A percentile compares a stretch with the other conserved stretches of the same genome.
Conservation (phyloP, 2,329 filamentous ascomycete genomes). For the Exophiala viscosa region DNA sequence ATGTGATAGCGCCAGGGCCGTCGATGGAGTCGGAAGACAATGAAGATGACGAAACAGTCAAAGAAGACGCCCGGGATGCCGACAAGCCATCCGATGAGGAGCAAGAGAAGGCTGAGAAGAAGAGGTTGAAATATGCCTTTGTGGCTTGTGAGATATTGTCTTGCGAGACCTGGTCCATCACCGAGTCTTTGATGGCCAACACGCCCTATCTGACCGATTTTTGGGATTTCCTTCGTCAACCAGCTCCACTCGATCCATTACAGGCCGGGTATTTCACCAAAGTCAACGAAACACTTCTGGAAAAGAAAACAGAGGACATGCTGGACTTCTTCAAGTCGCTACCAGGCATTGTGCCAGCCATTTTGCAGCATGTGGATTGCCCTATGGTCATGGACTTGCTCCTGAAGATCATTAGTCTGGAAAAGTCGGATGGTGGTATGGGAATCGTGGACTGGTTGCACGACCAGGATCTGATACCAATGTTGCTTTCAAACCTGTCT, state of each 20-base stretch:
- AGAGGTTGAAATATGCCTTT: slow-evolving; percentile 88
- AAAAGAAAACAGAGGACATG: slow-evolving; percentile 98
- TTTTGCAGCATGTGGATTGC: slow-evolving; percentile 91
- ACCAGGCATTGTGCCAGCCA: slow-evolving; percentile 74
- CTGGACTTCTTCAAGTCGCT: slow-evolving; percentile 80
- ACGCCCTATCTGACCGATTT: slow-evolving; percentile 74
- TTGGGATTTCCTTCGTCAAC: slow-evolving; percentile 81
- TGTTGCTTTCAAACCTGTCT: slow-evolving; percentile 78
- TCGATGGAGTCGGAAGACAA: slow-evolving; percentile 52
- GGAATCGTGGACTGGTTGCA: slow-evolving; percentile 97
- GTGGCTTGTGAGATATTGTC: slow-evolving; percentile 90
- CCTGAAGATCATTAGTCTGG: slow-evolving; percentile 92
- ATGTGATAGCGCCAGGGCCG: slow-evolving; percentile 73
- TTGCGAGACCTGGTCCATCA: slow-evolving; percentile 95
- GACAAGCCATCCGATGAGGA: slow-evolving; percentile 35
- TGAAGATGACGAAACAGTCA: slow-evolving; percentile 40
- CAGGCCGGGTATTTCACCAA: slow-evolving; percentile 98
- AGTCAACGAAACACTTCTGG: slow-evolving; percentile 94
- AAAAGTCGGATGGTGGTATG: slow-evolving; percentile 84
- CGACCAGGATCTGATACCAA: slow-evolving; percentile 80
- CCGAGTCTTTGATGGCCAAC: slow-evolving; percentile 86
- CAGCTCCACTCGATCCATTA: slow-evolving; percentile 82
- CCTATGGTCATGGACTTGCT: slow-evolving; percentile 98
- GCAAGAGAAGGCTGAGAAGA: slow-evolving; percentile 77
- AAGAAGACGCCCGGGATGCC: slow-evolving; percentile 25